Evolutionary conservation across 306 rosid species (phyloP).

Genomic region (Alnus glutinosa): DNA sequence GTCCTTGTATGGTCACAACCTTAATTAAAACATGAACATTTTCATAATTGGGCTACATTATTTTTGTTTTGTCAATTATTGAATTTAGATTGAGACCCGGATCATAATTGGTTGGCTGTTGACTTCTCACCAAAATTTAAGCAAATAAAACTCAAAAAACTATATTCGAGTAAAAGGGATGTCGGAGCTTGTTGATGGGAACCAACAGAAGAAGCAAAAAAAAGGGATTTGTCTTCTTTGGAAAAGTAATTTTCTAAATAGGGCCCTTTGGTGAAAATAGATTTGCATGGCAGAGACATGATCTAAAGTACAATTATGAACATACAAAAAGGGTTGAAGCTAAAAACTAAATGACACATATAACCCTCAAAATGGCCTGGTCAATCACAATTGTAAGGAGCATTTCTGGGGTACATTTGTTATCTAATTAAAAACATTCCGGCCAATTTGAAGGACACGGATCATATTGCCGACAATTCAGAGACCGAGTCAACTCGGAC

Average conservation of each 20-base stretch:
- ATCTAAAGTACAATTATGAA: constrained; percentile 34
- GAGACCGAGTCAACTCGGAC: constrained; percentile 33
- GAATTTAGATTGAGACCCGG: constrained; percentile 32
- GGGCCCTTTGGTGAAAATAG: constrained; percentile 27
- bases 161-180: constrained; percentile 20
- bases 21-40: constrained; percentile 24
- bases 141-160: constrained; percentile 31
- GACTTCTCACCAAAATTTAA: constrained; percentile 31
- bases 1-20: constrained; percentile 8
- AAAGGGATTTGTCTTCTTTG: constrained; percentile 25
- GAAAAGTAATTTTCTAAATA: constrained; percentile 16
- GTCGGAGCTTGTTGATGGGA: constrained; percentile 32
- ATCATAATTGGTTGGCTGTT: constrained; percentile 33
- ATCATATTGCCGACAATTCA: constrained; percentile 45
- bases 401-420: constrained; percentile 27
- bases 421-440: constrained; percentile 17
- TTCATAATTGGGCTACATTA: constrained; percentile 23
- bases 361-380: constrained; percentile 21
- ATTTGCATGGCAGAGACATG: constrained; percentile 43
- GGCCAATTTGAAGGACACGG: constrained; percentile 32
- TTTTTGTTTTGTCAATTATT: constrained; percentile 23
- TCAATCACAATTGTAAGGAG: not conserved
- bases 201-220: constrained; percentile 40
- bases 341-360: constrained; percentile 39
- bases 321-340: not conserved